These are phyloP conservation scores for Floccularia luteovirens DNA, from an alignment of 768 basidiomycete genomes.

Conservation along the genomic window DNA sequence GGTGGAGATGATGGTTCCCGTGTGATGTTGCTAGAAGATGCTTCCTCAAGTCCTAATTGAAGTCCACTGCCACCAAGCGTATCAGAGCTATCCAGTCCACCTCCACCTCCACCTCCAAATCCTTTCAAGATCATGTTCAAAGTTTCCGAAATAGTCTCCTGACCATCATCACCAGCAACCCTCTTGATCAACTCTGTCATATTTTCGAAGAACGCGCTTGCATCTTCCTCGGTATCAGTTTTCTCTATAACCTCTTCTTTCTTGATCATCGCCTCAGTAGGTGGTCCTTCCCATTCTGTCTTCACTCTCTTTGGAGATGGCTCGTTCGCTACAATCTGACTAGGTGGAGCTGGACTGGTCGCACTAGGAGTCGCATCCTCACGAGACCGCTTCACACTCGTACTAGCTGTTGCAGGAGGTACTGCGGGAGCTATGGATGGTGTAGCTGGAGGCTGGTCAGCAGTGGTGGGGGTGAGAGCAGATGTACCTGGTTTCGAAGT, in stretches of 20 bases:
- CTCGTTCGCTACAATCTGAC: conserved; percentile 35
- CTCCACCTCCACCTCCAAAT: conserved; percentile 29
- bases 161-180: conserved; percentile 34
- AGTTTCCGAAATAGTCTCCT: conserved; percentile 49
- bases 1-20: conserved; percentile 17
- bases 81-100: no score
- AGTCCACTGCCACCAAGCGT: no score
- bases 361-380: conserved; percentile 35
- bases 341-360: conserved; percentile 17
- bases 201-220: conserved; percentile 50
- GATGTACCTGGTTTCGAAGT: conserved; percentile 22
- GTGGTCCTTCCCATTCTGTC: conserved; percentile 62
- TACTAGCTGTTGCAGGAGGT: conserved; percentile 15
- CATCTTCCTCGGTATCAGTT: conserved; percentile 64
- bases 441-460: conserved; percentile 14
- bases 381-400: conserved; percentile 37
- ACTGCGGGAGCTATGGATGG: conserved; percentile 11
- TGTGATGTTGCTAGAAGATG: conserved; percentile 9
- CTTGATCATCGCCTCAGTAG: conserved; percentile 40
- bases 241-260: conserved; percentile 34
- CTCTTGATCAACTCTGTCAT: conserved; percentile 59
- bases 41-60: not conserved
- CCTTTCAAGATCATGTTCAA: conserved; percentile 60
- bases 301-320: conserved; percentile 66
- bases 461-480: conserved; percentile 12